phyloP scores from a whole-genome alignment of 2,329 filamentous ascomycete species.

The Dactylonectria estremocensis region DNA sequence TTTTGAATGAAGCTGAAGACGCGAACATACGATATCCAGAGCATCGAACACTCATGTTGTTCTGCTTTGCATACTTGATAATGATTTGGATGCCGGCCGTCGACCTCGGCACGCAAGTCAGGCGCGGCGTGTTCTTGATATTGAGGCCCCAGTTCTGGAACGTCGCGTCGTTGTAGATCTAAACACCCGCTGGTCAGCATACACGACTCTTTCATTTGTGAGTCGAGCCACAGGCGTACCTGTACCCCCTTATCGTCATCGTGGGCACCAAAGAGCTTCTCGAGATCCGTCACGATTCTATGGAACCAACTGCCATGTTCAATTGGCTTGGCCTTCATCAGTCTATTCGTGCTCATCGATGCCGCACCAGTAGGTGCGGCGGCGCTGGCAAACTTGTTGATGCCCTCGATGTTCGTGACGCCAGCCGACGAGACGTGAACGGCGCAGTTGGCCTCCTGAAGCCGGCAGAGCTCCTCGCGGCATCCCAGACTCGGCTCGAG shows the following conservation, averaged over 20 bases:
- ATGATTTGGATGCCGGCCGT: slow-evolving; percentile 15
- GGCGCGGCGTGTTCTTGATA: slow-evolving; percentile 15
- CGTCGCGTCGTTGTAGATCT: slow-evolving; percentile 5
- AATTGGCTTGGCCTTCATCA: background rate
- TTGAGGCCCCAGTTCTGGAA: slow-evolving; percentile 33
- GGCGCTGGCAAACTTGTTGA: background rate
- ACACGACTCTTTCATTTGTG: background rate
- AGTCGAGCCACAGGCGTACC: background rate
- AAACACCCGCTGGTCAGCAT: background rate
- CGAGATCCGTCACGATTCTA: background rate
- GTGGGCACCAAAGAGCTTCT: background rate
- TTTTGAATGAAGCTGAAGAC: background rate
- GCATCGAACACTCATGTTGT: slow-evolving; percentile 27
- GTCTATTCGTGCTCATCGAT: background rate
- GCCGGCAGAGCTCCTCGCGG: slow-evolving; percentile 17
- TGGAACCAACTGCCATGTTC: background rate
- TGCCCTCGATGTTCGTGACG: background rate
- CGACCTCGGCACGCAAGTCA: slow-evolving; percentile 17
- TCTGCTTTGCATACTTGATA: slow-evolving; percentile 9
- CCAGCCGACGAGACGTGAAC: background rate
- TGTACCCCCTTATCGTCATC: background rate
- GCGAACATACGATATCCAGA: slow-evolving; percentile 26
- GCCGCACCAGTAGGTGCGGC: background rate
- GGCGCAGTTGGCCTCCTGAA: background rate
- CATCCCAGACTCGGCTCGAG: slow-evolving; percentile 19